These are phyloP conservation scores for Pseudopithomyces chartarum DNA, from an alignment of 2,329 filamentous ascomycete genomes.

Conservation along the genomic window DNA sequence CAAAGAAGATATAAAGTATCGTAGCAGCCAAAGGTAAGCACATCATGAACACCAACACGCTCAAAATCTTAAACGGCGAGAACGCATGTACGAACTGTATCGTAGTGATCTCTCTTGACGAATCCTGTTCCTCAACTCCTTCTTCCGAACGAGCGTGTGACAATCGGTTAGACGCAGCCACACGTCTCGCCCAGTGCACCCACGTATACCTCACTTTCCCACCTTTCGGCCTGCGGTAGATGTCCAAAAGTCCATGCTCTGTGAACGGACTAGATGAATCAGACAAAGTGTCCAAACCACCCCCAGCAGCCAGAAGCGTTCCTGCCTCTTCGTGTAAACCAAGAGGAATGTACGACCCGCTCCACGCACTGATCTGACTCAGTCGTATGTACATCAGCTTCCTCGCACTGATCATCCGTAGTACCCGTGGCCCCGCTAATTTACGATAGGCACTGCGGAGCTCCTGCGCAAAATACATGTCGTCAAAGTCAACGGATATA, in stretches of 20 bases:
- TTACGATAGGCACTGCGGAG: constrained; percentile 20
- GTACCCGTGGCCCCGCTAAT: constrained; percentile 28
- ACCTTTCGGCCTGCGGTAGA: constrained; percentile 38
- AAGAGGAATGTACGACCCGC: constrained; percentile 7
- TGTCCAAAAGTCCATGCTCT: constrained; percentile 44
- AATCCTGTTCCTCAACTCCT: neutral
- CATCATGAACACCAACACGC: constrained; percentile 22
- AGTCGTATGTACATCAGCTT: constrained; percentile 26
- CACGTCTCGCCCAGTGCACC: constrained; percentile 50
- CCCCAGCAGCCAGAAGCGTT: constrained; percentile 19
- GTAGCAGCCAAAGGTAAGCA: constrained; percentile 18
- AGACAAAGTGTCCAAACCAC: constrained; percentile 11
- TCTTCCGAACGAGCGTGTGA: neutral
- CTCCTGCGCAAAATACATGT: constrained; percentile 27
- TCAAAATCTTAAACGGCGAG: constrained; percentile 19
- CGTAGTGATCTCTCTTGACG: constrained; percentile 19
- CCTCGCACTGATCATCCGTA: constrained; percentile 25
- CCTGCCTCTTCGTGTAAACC: neutral
- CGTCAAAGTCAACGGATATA: constrained; percentile 30
- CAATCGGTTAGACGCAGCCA: constrained; percentile 21
- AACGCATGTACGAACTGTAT: constrained; percentile 33
- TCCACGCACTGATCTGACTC: constrained; percentile 22
- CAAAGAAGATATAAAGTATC: constrained; percentile 30
- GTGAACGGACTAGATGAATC: constrained; percentile 35
- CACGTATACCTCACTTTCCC: constrained; percentile 49